These are phyloP conservation scores for Botrytis sinoallii DNA, from an alignment of 2,329 filamentous ascomycete genomes.

Conservation along the genomic window DNA sequence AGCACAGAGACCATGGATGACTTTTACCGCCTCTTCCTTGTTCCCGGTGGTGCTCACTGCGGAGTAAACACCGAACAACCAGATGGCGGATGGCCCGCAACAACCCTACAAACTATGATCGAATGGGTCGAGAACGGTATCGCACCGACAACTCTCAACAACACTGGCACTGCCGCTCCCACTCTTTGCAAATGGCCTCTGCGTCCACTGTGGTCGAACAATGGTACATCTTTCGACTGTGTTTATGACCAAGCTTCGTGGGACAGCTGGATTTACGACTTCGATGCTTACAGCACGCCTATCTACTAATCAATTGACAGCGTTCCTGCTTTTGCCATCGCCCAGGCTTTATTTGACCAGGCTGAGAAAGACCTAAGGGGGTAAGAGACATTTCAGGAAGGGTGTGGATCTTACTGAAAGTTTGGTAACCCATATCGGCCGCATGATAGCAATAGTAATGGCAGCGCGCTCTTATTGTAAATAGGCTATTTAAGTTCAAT, in stretches of 20 bases:
- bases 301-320: background rate
- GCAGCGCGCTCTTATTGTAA: background rate
- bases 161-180: background rate
- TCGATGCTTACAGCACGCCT: background rate
- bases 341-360: background rate
- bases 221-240: background rate
- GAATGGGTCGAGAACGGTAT: background rate
- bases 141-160: background rate
- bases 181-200: background rate
- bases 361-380: background rate
- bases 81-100: background rate
- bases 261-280: background rate
- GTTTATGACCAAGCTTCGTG: background rate
- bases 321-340: too few species aligned
- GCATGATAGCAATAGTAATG: background rate
- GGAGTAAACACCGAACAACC: background rate
- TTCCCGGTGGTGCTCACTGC: background rate
- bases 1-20: background rate
- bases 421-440: background rate
- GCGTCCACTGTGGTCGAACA: background rate
- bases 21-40: background rate
- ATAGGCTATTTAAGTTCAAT: background rate
- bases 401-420: background rate
- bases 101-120: background rate
- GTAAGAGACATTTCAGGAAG: background rate